A percentile compares a stretch with the other conserved stretches of the same genome.
These are phyloP conservation scores for Decorospora gaudefroyi DNA, from an alignment of 2,329 filamentous ascomycete species.

Conservation along the genomic window DNA sequence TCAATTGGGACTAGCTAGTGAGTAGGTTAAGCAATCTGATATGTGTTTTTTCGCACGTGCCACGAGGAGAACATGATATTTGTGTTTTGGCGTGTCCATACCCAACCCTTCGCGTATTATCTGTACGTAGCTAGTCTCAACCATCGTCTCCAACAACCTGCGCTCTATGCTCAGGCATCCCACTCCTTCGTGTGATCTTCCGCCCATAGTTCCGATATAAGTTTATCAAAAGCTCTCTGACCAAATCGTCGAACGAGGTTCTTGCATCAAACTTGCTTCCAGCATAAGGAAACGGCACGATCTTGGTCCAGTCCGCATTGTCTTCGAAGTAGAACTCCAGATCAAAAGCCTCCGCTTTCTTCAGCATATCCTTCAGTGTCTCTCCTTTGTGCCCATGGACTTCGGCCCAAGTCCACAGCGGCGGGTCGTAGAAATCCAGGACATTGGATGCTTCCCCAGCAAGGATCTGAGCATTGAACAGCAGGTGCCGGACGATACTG, in stretches of 20 bases:
- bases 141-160: constrained; percentile 1
- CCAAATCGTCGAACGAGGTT: constrained; percentile 28
- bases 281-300: constrained; percentile 43
- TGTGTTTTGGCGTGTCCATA: not conserved
- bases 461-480: constrained; percentile 45
- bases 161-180: constrained; percentile 2
- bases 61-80: too few species aligned
- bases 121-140: constrained; percentile 2
- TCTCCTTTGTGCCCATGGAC: constrained; percentile 33
- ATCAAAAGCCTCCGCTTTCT: constrained; percentile 39
- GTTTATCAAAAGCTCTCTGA: constrained; percentile 36
- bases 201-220: constrained; percentile 43
- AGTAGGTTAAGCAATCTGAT: too few species aligned
- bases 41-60: too few species aligned
- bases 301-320: constrained; percentile 32
- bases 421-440: constrained; percentile 43
- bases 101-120: too few species aligned
- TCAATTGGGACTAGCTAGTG: too few species aligned
- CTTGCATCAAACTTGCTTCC: constrained; percentile 42
- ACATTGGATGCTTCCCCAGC: constrained; percentile 19
- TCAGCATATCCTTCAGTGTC: constrained; percentile 39
- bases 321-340: constrained; percentile 42
- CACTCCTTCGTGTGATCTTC: constrained; percentile 34
- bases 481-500: constrained; percentile 38
- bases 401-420: constrained; percentile 44